Evolutionary conservation across 2,329 filamentous ascomycete species (phyloP), one percentile per base, ranked within the genome.

Genomic region (Beauveria caledonica): DNA sequence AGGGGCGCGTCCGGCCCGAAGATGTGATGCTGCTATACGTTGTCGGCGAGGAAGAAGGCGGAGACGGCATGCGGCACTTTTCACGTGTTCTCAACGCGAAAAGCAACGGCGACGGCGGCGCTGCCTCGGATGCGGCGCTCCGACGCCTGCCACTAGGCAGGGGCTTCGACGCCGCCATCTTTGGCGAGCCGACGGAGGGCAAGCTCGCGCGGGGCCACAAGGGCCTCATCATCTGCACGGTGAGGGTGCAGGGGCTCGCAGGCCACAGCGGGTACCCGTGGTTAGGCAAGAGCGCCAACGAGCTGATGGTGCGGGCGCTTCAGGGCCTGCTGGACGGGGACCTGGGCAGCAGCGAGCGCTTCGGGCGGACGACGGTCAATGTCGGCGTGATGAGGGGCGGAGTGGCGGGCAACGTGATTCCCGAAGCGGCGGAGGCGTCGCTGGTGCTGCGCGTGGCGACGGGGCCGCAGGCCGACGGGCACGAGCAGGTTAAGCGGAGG

Each of bases 141-240:
- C 5, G 5, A 15, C 33, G 33, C 33, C 33, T 36, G 13, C 33
- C 33, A 13, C 33, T 36, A 13, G 33, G 11, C 33, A 36, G 11
- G 2, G 33, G 33, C 33, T 36, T 36, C 11, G 33, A 15, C 33
- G 33, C 86, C 3, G 84, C 89, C 66, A 86, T 90, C 67, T 96
- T 95, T 69, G 91, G 91, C 44, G 91, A 96, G 70, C 91, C 91
- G 1, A 96, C 91, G 0, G 89, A 93, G 66, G 81, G 85, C 63
- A 88, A 87, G 69, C 84, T 96, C 13, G 90, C 89, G 0, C 84
- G 87, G 55, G 91, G 91, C 0, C 91, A 96, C 77, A 96, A 96
- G 74, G 91, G 91, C 25, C 87, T 86, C 63, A 70, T 89, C 3
- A 78, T 79, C 25, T 85, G 90, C 66, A 48, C 52, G 5, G 51